Percentiles rank a stretch among this genome's conserved stretches.
These are phyloP conservation scores for Xylaria sp. DNA, from an alignment of 495 filamentous ascomycete genomes.

Conservation along the genomic window DNA sequence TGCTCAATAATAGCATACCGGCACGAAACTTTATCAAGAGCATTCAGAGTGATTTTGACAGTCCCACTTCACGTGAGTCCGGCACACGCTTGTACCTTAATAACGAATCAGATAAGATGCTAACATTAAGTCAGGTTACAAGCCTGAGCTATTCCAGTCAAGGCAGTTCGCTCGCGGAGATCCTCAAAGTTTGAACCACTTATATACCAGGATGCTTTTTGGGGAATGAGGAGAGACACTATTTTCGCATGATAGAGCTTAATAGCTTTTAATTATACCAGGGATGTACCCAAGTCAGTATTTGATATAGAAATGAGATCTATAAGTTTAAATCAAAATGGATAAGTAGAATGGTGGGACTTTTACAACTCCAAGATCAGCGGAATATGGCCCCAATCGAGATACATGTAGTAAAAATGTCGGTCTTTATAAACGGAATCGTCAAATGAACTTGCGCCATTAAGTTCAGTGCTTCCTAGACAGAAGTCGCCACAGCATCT, in stretches of 20 bases:
- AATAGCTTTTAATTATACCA: neutral
- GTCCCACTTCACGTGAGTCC: neutral
- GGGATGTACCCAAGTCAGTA: neutral
- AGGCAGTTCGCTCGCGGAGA: slow-evolving; percentile 2
- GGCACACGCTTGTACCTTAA: neutral
- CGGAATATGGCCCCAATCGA: neutral
- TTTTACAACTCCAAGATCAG: neutral
- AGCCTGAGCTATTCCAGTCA: neutral
- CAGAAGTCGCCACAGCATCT: neutral
- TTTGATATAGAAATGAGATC: neutral
- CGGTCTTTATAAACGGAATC: neutral
- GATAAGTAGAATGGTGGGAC: neutral
- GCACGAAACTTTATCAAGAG: slow-evolving; percentile 12
- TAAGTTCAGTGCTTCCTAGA: too few species aligned
- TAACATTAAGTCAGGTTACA: slow-evolving; percentile 5
- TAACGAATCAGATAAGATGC: neutral
- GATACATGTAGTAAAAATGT: too few species aligned
- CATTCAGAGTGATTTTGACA: slow-evolving; percentile 13
- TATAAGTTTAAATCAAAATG: neutral
- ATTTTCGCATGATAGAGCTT: neutral
- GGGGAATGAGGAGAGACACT: neutral
- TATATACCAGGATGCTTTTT: slow-evolving; percentile 19
- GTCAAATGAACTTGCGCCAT: neutral
- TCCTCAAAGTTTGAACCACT: slow-evolving; percentile 19
- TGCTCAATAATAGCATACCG: slow-evolving; percentile 8